Percentiles rank a stretch among this genome's conserved stretches.
These are phyloP conservation scores for Kalmusia sp. DNA, from an alignment of 2,329 filamentous ascomycete species.

Conservation along the genomic window DNA sequence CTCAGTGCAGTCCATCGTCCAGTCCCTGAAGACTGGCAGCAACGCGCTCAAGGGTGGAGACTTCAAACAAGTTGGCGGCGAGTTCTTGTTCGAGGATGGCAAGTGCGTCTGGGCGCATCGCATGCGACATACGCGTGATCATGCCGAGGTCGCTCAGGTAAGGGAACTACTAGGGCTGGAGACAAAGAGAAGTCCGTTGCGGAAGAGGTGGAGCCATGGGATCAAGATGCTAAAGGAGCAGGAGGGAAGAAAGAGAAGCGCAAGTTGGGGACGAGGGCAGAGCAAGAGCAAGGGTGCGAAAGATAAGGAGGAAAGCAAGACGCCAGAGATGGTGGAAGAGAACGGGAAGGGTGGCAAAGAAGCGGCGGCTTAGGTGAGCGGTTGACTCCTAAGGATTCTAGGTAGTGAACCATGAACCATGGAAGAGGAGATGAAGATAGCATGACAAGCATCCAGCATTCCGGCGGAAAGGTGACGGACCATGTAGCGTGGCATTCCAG, in stretches of 20 bases:
- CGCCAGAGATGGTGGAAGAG: conserved; percentile 30
- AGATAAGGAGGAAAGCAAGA: conserved; percentile 24
- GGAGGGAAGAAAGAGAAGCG: conserved; percentile 25
- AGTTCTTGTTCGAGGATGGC: conserved; percentile 79
- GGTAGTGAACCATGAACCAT: neutral
- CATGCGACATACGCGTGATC: conserved; percentile 81
- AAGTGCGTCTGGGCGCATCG: conserved; percentile 79
- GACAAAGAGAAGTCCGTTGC: conserved; percentile 27
- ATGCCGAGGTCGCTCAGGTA: conserved; percentile 73
- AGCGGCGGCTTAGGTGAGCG: conserved; percentile 7
- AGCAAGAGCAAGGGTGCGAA: conserved; percentile 34
- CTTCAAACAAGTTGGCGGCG: conserved; percentile 74
- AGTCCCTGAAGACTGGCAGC: conserved; percentile 65
- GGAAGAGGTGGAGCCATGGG: conserved; percentile 44
- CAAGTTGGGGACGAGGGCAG: conserved; percentile 35
- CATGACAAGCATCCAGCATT: neutral
- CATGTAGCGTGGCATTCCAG: conserved; percentile 3
- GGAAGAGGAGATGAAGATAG: neutral
- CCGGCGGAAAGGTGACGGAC: neutral
- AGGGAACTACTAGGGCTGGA: conserved; percentile 65
- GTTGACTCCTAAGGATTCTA: neutral
- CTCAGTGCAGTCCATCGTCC: conserved; percentile 62
- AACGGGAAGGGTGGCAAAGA: conserved; percentile 22
- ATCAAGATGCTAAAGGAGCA: conserved; percentile 33
- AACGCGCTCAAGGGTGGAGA: conserved; percentile 71